Conservation (phyloP, 768 basidiomycete genomes). For the Daedaleopsis nitida region DNA sequence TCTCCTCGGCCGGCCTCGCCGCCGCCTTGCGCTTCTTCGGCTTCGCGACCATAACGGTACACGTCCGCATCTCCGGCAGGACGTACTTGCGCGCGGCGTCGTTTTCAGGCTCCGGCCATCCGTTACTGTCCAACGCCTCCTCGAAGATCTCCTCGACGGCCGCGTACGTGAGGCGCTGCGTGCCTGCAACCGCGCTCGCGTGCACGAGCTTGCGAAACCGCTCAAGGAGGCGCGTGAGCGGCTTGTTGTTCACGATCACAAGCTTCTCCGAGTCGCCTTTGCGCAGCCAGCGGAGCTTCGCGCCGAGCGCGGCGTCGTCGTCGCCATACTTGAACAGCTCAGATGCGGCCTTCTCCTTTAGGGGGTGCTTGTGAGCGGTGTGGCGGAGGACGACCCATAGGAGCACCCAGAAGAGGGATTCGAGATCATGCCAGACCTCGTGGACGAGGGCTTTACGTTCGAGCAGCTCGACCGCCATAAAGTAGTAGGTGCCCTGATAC, state of each 20-base stretch:
- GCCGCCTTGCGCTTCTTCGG: no score
- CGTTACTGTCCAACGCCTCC: neutral
- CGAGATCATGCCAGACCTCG: conserved; percentile 4
- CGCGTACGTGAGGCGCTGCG: neutral
- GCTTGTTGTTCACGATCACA: neutral
- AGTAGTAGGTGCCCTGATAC: conserved; percentile 6
- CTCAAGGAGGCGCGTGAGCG: neutral
- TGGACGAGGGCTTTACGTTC: no score
- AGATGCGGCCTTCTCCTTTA: neutral
- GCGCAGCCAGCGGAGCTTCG: neutral
- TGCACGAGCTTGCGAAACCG: neutral
- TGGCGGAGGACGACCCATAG: conserved; percentile 15
- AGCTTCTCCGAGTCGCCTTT: neutral
- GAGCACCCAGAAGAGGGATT: conserved; percentile 13
- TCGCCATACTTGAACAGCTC: neutral
- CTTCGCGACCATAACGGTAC: no score
- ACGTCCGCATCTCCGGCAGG: no score
- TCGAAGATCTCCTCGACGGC: neutral
- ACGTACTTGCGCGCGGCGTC: neutral
- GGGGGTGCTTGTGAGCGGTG: neutral
- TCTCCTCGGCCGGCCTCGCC: no score
- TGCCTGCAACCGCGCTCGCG: neutral
- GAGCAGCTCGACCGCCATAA: conserved; percentile 3
- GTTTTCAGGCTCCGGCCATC: neutral
- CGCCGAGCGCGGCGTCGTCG: neutral